A percentile compares a stretch with the other conserved stretches of the same genome.
Conservation (phyloP, 2,329 filamentous ascomycete species). For the Pleomassaria siparia region DNA sequence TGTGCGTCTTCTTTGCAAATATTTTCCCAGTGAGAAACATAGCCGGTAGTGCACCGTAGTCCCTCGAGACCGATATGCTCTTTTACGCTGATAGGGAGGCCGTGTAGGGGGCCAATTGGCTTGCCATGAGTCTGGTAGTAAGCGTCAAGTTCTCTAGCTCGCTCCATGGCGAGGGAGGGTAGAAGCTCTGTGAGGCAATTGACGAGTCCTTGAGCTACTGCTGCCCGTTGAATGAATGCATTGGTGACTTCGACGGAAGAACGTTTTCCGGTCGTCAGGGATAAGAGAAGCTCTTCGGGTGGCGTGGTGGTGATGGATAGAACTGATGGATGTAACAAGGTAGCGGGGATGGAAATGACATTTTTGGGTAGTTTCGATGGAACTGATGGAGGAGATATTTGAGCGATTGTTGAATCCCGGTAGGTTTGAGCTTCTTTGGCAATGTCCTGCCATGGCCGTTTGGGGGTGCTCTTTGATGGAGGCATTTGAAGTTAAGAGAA, state of each 20-base stretch:
- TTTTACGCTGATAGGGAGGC: slow-evolving; percentile 55
- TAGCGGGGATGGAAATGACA: slow-evolving; percentile 18
- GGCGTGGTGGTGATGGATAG: slow-evolving; percentile 22
- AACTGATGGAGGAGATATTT: slow-evolving; percentile 19
- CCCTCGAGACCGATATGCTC: slow-evolving; percentile 56
- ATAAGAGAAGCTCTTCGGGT: slow-evolving; percentile 21
- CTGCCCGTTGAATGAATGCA: slow-evolving; percentile 29
- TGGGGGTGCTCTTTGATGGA: slow-evolving; percentile 11
- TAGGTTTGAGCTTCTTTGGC: slow-evolving; percentile 29
- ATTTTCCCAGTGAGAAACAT: slow-evolving; percentile 52
- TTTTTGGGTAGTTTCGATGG: slow-evolving; percentile 23
- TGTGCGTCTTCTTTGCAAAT: slow-evolving; percentile 50
- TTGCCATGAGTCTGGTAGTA: slow-evolving; percentile 39
- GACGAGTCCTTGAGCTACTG: slow-evolving; percentile 27
- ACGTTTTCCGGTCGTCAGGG: slow-evolving; percentile 20
- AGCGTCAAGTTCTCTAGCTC: slow-evolving; percentile 46
- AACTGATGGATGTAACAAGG: slow-evolving; percentile 14
- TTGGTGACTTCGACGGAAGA: slow-evolving; percentile 26
- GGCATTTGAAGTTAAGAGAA: slow-evolving; percentile 5
- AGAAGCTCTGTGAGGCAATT: slow-evolving; percentile 30
- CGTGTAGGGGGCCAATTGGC: slow-evolving; percentile 51
- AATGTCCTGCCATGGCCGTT: slow-evolving; percentile 25
- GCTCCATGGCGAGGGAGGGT: slow-evolving; percentile 38
- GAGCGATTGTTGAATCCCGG: slow-evolving; percentile 26
- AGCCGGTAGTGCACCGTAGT: slow-evolving; percentile 53